Evolutionary conservation across 805 yeast genomes (phyloP).

Genomic region (Cyberlindnera galapagoensis): DNA sequence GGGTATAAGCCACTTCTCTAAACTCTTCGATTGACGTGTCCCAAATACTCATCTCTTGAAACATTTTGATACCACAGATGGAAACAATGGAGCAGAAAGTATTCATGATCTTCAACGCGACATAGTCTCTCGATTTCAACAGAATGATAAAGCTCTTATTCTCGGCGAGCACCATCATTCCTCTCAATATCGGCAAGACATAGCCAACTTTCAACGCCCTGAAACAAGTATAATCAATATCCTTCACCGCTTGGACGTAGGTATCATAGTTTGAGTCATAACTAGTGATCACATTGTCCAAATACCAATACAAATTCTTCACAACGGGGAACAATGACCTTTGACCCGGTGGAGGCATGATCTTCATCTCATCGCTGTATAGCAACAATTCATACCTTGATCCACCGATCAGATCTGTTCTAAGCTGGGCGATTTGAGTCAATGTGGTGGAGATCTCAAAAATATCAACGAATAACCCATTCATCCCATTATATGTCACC

Average conservation of each 20-base stretch:
- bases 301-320: conserved; percentile 10
- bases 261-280: conserved; percentile 1
- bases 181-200: conserved; percentile 16
- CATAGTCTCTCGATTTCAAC: conserved; percentile 12
- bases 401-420: conserved; percentile 6
- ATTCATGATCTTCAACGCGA: conserved; percentile 19
- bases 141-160: conserved; percentile 7
- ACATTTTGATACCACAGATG: conserved; percentile 17
- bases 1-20: conserved; percentile 1
- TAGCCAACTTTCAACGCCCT: conserved; percentile 16
- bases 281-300: conserved; percentile 4
- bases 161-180: conserved; percentile 7
- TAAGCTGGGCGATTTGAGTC: conserved; percentile 1
- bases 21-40: conserved; percentile 15
- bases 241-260: conserved; percentile 10
- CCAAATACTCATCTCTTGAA: conserved; percentile 15
- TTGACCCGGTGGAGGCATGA: conserved; percentile 6
- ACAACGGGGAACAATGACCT: conserved; percentile 12
- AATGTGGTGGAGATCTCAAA: conserved; percentile 14
- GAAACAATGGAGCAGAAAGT: conserved; percentile 17
- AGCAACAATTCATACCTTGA: conserved; percentile 11
- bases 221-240: conserved; percentile 16
- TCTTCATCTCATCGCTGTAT: conserved; percentile 9
- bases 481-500: conserved; percentile 8
- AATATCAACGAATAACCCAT: conserved; percentile 9